Base-by-base conservation (phyloP, 805 yeast species). In the Tetrapisispora pingtungensis region DNA sequence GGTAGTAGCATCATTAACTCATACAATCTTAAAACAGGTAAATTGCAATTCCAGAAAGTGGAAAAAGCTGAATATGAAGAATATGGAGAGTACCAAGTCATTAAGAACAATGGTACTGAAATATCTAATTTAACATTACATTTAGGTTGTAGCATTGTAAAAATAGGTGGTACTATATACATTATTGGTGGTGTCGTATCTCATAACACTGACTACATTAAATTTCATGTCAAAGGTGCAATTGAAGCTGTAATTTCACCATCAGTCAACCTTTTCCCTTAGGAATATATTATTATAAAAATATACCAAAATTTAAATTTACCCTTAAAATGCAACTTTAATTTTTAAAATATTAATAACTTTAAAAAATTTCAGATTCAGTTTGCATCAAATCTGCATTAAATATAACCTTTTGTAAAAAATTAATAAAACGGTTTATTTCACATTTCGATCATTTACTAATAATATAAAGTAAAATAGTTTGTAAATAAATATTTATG, bases 131-230 rank as follows among this genome's bases (percentile, higher is more conserved):
- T 24, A 8, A 31, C 24, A 18, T 30, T 43, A 14, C 19, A 28
- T 22, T 20, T 43, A 19, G 46, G 42, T 19, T 33, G 55, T 10
- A 35, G 49, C 12, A 48, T 53, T 1, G 24, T 50, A 8, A 48
- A 51, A 33, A 43, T 41, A 7, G 46, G 52, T n/a, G 61, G 63
- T 8, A 47, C 50, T 7, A 50, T 51, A 5, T 36, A 52, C 3
- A 44, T 59, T 4, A 43, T 59, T 3, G 66, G 66, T 5, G 66
- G 66, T 4, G 22, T 56, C 0, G 44, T 52, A 14, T 44, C 53
- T 8, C 43, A 46, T 20, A 49, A 55, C n/a, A 20, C 39, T 1
- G 35, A 45, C 13, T 18, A 46, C 6, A 37, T 48, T 8, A 51
- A 48, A 14, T 30, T 51, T 8, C 52, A 56, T 36, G 30, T 62